Evolutionary conservation across 257 asterid genomes (phyloP).

Genomic region (Solanum pinnatisectum): DNA sequence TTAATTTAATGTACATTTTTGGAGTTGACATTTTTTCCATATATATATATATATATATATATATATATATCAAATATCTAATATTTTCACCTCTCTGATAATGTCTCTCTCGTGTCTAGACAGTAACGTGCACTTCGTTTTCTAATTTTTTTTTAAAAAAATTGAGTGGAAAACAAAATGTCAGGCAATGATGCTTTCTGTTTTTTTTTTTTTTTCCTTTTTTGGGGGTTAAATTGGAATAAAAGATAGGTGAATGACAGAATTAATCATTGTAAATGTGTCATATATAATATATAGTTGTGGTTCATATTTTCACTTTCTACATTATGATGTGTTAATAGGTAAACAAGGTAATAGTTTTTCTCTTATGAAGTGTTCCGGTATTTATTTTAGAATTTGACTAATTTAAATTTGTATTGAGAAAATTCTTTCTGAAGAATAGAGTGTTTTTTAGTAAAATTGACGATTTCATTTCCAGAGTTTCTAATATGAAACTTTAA

Average conservation of each 20-base stretch:
- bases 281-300: not conserved
- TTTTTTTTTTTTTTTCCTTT: not conserved
- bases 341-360: not conserved
- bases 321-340: not conserved
- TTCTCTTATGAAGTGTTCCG: not conserved
- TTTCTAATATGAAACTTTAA: not conserved
- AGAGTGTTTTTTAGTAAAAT: not conserved
- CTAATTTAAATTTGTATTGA: not conserved
- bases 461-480: not conserved
- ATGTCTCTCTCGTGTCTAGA: not conserved
- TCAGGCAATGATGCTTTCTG: not conserved
- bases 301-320: not conserved
- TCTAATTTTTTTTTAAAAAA: not conserved
- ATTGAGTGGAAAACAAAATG: not conserved
- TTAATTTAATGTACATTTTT: not conserved
- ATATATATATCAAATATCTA: not conserved
- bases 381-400: not conserved
- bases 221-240: not conserved
- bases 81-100: slow-evolving; percentile 1
- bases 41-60: no score
- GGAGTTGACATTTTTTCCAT: not conserved
- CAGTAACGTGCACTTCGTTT: not conserved
- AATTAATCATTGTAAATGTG: not conserved
- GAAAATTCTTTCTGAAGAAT: not conserved
- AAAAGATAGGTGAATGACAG: not conserved